phyloP scores from a whole-genome alignment of 768 basidiomycete species.

The Agrocybe praecox region DNA sequence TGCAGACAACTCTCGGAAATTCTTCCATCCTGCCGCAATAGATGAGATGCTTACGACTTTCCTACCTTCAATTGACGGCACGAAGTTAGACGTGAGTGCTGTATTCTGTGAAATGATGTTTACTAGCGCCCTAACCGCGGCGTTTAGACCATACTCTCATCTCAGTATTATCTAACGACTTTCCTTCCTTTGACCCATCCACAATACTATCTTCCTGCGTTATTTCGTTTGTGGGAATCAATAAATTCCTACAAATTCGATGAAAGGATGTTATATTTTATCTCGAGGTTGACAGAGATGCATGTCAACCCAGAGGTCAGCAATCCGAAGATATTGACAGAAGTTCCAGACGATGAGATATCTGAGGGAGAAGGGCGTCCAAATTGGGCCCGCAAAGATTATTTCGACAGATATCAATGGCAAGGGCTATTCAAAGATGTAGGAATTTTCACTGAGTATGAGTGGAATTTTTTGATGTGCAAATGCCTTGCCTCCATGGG shows the following conservation, averaged over 20 bases:
- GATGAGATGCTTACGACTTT: conserved; percentile 90
- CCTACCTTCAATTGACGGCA: conserved; percentile 77
- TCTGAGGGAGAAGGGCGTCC: conserved; percentile 66
- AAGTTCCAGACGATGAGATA: conserved; percentile 70
- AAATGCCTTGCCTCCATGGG: conserved; percentile 87
- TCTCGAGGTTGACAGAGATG: conserved; percentile 74
- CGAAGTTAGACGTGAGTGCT: conserved; percentile 65
- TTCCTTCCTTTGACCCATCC: conserved; percentile 88
- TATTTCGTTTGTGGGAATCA: conserved; percentile 87
- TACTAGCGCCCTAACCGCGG: conserved; percentile 14
- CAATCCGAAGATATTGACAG: conserved; percentile 67
- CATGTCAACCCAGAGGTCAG: conserved; percentile 80
- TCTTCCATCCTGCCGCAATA: conserved; percentile 88
- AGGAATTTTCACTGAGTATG: conserved; percentile 83
- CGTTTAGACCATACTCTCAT: conserved; percentile 71
- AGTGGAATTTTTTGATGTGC: conserved; percentile 87
- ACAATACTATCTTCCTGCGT: conserved; percentile 79
- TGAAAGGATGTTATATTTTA: conserved; percentile 86
- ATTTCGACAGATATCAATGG: conserved; percentile 49
- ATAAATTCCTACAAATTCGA: conserved; percentile 90
- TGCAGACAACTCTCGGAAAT: conserved; percentile 68
- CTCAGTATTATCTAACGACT: conserved; percentile 84
- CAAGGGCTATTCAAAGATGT: conserved; percentile 82
- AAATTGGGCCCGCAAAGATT: conserved; percentile 48
- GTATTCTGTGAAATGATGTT: neutral